These are phyloP conservation scores for Podila epigama DNA, from an alignment of 192 early-diverging fungal genomes.

Conservation along the genomic window DNA sequence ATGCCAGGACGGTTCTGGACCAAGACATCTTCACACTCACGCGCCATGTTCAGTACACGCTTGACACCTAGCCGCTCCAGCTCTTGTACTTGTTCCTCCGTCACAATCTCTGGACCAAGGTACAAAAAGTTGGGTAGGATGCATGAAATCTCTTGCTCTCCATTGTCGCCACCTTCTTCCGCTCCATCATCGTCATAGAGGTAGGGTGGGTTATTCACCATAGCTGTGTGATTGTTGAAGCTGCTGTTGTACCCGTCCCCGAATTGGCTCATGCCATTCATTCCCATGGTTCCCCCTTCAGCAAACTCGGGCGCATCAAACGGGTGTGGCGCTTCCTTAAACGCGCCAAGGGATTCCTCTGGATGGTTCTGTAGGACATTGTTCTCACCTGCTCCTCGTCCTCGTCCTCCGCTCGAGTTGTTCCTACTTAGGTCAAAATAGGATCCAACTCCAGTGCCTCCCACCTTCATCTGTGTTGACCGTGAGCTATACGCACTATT, in stretches of 20 bases:
- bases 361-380: too few relatives aligned
- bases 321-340: too few relatives aligned
- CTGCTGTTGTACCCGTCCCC: not conserved
- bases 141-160: conserved; percentile 57
- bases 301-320: too few relatives aligned
- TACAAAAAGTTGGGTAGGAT: conserved; percentile 68
- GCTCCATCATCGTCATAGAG: not conserved
- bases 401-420: too few relatives aligned
- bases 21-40: conserved; percentile 67
- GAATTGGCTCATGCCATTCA: not conserved
- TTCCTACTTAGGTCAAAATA: not conserved
- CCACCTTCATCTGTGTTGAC: not conserved
- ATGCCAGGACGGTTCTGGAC: conserved; percentile 46
- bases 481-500: not conserved
- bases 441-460: not conserved
- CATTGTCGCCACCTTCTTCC: conserved; percentile 11
- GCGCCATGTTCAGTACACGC: conserved; percentile 83
- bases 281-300: too few relatives aligned
- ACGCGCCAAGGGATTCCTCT: too few relatives aligned
- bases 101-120: conserved; percentile 73
- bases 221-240: not conserved
- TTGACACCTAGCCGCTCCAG: conserved; percentile 64
- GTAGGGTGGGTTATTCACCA: not conserved
- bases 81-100: conserved; percentile 59
- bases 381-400: too few relatives aligned